phyloP scores from a whole-genome alignment of 1,284 basidiomycete species.

The Meira miltonrushii region DNA sequence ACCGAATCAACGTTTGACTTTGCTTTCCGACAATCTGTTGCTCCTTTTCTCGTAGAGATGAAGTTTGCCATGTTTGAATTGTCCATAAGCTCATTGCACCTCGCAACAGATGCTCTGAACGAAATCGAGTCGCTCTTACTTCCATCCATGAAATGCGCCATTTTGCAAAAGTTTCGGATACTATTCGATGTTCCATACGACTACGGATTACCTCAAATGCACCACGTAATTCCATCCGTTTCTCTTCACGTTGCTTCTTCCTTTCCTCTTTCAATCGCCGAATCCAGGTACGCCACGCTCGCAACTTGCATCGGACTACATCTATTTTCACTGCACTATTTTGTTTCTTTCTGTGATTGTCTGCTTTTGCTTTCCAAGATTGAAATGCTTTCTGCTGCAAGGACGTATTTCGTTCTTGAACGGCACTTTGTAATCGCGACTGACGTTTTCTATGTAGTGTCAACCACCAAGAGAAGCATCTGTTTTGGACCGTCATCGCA shows the following conservation, averaged over 20 bases:
- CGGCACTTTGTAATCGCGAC: not conserved
- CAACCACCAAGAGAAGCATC: slow-evolving; percentile 4
- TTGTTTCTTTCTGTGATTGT: not conserved
- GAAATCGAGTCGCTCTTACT: slow-evolving; percentile 17
- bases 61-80: slow-evolving; percentile 15
- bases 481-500: not conserved
- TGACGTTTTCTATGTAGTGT: not conserved
- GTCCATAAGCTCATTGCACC: slow-evolving; percentile 32
- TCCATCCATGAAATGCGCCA: slow-evolving; percentile 17
- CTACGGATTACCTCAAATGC: slow-evolving; percentile 21
- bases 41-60: slow-evolving; percentile 18
- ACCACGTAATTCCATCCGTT: slow-evolving; percentile 19
- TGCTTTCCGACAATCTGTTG: slow-evolving; percentile 5
- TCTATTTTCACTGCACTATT: slow-evolving; percentile 3
- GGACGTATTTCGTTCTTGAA: not conserved
- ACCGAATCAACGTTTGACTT: slow-evolving; percentile 6
- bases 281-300: slow-evolving; percentile 5
- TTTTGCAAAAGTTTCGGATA: slow-evolving; percentile 4
- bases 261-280: not conserved
- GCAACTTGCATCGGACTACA: slow-evolving; percentile 4
- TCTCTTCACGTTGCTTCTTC: slow-evolving; percentile 21
- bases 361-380: not conserved
- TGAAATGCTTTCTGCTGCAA: not conserved
- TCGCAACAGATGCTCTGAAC: slow-evolving; percentile 21
- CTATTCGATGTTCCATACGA: slow-evolving; percentile 12